phyloP scores from a whole-genome alignment of 2,329 filamentous ascomycete genomes.

The Pestalotiopsis sp. region DNA sequence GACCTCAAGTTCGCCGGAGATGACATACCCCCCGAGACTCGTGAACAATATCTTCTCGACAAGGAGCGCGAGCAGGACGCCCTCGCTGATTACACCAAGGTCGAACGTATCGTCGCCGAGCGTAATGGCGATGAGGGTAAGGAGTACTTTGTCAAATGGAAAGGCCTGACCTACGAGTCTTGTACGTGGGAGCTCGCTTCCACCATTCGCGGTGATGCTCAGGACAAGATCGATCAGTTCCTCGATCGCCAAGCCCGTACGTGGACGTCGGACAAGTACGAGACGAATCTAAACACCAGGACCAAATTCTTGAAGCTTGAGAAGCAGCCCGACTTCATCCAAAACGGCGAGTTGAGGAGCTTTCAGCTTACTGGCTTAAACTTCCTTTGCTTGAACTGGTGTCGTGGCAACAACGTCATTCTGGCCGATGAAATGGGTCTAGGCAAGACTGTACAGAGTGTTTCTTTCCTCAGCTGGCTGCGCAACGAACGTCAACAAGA shows the following conservation, averaged over 20 bases:
- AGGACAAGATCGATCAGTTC: slow-evolving; percentile 89
- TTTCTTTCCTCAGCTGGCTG: slow-evolving; percentile 96
- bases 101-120: slow-evolving; percentile 88
- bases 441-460: slow-evolving; percentile 96
- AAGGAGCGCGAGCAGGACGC: slow-evolving; percentile 89
- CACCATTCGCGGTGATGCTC: slow-evolving; percentile 76
- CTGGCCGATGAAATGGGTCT: slow-evolving; percentile 98
- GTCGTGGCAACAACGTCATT: slow-evolving; percentile 90
- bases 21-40: slow-evolving; percentile 79
- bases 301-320: slow-evolving; percentile 74
- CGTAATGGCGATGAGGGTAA: slow-evolving; percentile 78
- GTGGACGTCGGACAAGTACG: slow-evolving; percentile 77
- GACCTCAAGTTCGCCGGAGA: slow-evolving; percentile 74
- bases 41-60: slow-evolving; percentile 94
- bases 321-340: slow-evolving; percentile 83
- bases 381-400: slow-evolving; percentile 96
- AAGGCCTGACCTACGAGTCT: slow-evolving; percentile 87
- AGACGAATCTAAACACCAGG: slow-evolving; percentile 76
- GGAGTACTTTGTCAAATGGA: slow-evolving; percentile 98
- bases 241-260: slow-evolving; percentile 81
- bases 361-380: slow-evolving; percentile 95
- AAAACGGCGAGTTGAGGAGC: slow-evolving; percentile 80
- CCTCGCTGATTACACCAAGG: slow-evolving; percentile 85
- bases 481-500: slow-evolving; percentile 87
- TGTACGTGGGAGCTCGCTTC: slow-evolving; percentile 90